These are phyloP conservation scores for Ogataea ramenticola DNA, from an alignment of 805 yeast genomes.

Conservation along the genomic window DNA sequence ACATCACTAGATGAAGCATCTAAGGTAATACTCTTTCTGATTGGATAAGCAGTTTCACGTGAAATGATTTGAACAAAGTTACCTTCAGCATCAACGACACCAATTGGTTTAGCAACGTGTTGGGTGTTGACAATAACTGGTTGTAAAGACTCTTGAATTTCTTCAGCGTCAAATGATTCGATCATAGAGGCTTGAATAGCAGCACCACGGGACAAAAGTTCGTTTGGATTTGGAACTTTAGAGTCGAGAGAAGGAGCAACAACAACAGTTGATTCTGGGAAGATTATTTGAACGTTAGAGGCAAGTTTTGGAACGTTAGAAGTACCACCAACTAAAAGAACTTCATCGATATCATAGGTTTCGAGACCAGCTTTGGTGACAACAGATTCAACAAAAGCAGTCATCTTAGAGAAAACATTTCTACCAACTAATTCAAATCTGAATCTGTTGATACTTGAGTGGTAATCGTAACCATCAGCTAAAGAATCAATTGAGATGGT, in stretches of 20 bases:
- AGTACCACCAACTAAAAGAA: conserved; percentile 86
- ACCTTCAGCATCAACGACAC: conserved; percentile 70
- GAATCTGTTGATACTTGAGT: conserved; percentile 87
- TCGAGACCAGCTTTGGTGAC: conserved; percentile 82
- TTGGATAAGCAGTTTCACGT: conserved; percentile 85
- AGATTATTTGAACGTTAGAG: conserved; percentile 58
- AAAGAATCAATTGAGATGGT: conserved; percentile 92
- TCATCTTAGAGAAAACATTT: conserved; percentile 67
- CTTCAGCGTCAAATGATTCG: conserved; percentile 78
- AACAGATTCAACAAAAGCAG: conserved; percentile 64
- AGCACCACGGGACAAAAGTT: conserved; percentile 87
- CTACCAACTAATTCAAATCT: conserved; percentile 86
- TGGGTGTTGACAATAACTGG: conserved; percentile 84
- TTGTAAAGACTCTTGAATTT: conserved; percentile 70
- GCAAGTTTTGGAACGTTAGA: conserved; percentile 91
- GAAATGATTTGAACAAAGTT: conserved; percentile 64
- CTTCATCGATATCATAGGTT: conserved; percentile 81
- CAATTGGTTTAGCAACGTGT: conserved; percentile 78
- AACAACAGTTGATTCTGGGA: conserved; percentile 74
- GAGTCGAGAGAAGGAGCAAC: conserved; percentile 71
- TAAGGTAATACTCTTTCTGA: conserved; percentile 65
- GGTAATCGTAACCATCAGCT: conserved; percentile 91
- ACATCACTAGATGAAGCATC: conserved; percentile 57
- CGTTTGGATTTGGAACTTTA: conserved; percentile 82
- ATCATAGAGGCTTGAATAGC: conserved; percentile 91